Evolutionary conservation across 2,329 filamentous ascomycete genomes (phyloP), one percentile per base, ranked within the genome.

Genomic region (Truncatella angustata): DNA sequence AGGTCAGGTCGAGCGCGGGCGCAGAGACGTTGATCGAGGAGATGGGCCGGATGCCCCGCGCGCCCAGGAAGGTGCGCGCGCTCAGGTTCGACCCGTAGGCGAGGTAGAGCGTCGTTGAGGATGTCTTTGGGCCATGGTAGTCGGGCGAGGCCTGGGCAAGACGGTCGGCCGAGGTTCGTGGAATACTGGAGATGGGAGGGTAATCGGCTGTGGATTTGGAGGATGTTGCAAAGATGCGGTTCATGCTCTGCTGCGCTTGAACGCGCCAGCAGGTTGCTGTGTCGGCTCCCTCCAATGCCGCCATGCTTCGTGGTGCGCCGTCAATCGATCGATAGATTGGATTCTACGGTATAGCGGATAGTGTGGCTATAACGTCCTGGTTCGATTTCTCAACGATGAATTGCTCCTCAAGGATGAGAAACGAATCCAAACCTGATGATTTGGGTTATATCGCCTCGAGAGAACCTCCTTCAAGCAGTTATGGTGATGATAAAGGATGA

Each of bases 61-160:
- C 75, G 53, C 88, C 89, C 44, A 86, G 79, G 69, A 97, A 97
- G 0, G 89, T 95, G 66, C 90, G 75, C 12, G 86, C 83, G 55
- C 80, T 84, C 56, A 97, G 81, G 68, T 97, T 97, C 49, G 91
- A 96, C 59, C 93, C 94, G 67, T 97, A 97, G 10, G 92, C 93
- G 20, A 93, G 82, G 68, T 93, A 93, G 48, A 92, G 79, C 23
- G 91, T 77, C 1, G 87, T 88, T 12, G 57, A 28, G 12, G 51
- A 40, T 10, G 60, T 55, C 30, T 63, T 52, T 5, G 35, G 18
- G 12, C 18, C 43, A 34, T 23, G 3, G 7, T 59, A 59, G 30
- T 60, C 57, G 40, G 60, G 54, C 7, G 61, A 62, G 11, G 66
- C 63, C 47, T 62, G 67, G 12, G 68, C 66, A n/a, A 77, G 67